Percentiles rank a stretch among this genome's conserved stretches.
These are phyloP conservation scores for Phoma herbarum DNA, from an alignment of 2,329 filamentous ascomycete species.

Conservation along the genomic window DNA sequence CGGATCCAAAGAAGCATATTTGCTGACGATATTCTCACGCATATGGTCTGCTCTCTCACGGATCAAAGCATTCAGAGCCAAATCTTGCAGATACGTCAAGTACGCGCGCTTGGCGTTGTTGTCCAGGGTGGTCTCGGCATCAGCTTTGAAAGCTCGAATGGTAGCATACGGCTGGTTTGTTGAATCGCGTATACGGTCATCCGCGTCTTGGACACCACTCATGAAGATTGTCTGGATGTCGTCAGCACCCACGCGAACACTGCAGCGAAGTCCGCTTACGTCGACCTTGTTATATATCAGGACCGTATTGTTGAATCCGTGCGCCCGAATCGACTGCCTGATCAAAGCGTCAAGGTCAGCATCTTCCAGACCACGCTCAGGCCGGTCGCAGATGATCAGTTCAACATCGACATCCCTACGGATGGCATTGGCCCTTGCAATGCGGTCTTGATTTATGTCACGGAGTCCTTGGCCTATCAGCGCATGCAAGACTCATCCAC, in stretches of 20 bases:
- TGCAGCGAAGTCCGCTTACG: neutral
- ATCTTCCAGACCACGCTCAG: slow-evolving; percentile 17
- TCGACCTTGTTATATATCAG: slow-evolving; percentile 19
- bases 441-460: slow-evolving; percentile 16
- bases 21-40: slow-evolving; percentile 4
- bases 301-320: slow-evolving; percentile 14
- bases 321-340: slow-evolving; percentile 16
- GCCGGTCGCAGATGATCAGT: slow-evolving; percentile 17
- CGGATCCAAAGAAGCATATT: slow-evolving; percentile 12
- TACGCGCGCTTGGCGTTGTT: slow-evolving; percentile 2
- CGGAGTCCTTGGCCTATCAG: slow-evolving; percentile 5
- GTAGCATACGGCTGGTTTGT: slow-evolving; percentile 7
- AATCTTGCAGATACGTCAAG: slow-evolving; percentile 11
- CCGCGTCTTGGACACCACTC: slow-evolving; percentile 14
- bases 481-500: neutral
- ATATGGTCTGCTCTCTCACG: slow-evolving; percentile 13
- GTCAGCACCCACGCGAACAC: neutral
- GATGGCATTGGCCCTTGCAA: slow-evolving; percentile 14
- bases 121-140: slow-evolving; percentile 4
- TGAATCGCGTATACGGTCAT: slow-evolving; percentile 9
- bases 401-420: slow-evolving; percentile 16
- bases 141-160: slow-evolving; percentile 2
- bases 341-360: slow-evolving; percentile 15
- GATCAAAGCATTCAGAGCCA: slow-evolving; percentile 18
- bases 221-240: slow-evolving; percentile 14